Conservation (phyloP, 75 land plant species). For the Isoetes taiwanensis region DNA sequence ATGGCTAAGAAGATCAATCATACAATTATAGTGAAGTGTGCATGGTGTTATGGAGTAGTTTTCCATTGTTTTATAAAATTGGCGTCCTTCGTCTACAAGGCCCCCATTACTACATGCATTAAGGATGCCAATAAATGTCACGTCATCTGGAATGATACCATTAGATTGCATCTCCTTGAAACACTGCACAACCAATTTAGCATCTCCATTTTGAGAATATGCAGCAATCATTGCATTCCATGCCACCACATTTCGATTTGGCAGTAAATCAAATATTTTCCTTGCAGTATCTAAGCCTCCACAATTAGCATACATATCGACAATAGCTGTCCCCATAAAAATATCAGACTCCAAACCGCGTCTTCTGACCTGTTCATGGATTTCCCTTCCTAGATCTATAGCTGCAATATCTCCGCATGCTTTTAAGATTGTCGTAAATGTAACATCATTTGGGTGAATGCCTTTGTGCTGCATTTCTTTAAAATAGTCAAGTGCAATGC, state of each 20-base stretch:
- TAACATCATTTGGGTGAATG: conserved; percentile 11
- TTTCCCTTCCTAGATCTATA: conserved; percentile 8
- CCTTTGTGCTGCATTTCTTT: conserved; percentile 1
- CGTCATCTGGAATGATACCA: conserved; percentile 9
- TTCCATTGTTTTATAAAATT: no score
- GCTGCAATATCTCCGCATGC: conserved; percentile 11
- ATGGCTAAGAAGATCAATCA: no score
- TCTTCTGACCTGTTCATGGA: conserved; percentile 9
- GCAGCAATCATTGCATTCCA: conserved; percentile 17
- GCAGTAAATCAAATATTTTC: conserved; percentile 11
- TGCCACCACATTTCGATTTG: neutral
- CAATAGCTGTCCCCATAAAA: conserved; percentile 6
- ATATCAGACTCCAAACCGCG: neutral
- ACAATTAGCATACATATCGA: conserved; percentile 20
- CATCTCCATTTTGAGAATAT: conserved; percentile 7
- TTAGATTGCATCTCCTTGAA: neutral
- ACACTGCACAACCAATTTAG: conserved; percentile 3
- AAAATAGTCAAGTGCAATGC: conserved; percentile 3
- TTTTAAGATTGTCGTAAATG: conserved; percentile 7
- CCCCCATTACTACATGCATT: conserved; percentile 8
- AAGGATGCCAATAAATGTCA: conserved; percentile 10
- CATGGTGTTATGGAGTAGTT: no score
- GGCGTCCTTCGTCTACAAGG: conserved; percentile 7
- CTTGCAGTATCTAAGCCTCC: conserved; percentile 2
- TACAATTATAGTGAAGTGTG: no score